Conservation (phyloP, 208 protist species). For the Ichthyophonus hoferi region DNA sequence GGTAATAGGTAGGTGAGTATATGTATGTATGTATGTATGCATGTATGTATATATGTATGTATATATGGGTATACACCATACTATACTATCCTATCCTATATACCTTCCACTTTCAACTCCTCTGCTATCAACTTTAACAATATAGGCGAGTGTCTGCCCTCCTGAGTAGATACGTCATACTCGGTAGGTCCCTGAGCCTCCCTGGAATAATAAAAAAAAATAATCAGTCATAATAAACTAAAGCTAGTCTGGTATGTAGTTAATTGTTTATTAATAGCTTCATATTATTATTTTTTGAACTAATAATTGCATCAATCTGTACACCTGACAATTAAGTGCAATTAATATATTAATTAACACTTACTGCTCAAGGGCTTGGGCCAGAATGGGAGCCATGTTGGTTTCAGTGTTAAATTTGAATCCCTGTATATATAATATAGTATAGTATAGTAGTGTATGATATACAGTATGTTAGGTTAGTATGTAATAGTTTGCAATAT, state of each 20-base stretch:
- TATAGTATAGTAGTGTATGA: too few relatives aligned
- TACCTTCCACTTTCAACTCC: not conserved
- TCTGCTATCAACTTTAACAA: not conserved
- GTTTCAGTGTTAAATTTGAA: not conserved
- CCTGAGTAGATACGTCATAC: not conserved
- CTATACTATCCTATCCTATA: not conserved
- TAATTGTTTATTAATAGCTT: too few relatives aligned
- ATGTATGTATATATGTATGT: not conserved
- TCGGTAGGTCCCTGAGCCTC: too few relatives aligned
- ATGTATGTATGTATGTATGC: constrained; percentile 3
- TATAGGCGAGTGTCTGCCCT: not conserved
- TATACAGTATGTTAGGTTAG: too few relatives aligned
- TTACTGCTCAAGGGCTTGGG: not conserved
- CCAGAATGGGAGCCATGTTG: not conserved
- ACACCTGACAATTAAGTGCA: not conserved
- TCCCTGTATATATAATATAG: not conserved
- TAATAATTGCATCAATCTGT: not conserved
- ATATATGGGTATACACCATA: not conserved
- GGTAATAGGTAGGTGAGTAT: not conserved
- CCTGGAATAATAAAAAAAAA: too few relatives aligned
- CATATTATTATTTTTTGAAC: too few relatives aligned
- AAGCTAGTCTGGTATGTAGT: too few relatives aligned
- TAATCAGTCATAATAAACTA: too few relatives aligned
- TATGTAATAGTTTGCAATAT: too few relatives aligned
- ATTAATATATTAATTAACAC: too few relatives aligned